Base-by-base conservation (phyloP, 805 yeast species). In the Yarrowia porcina region DNA sequence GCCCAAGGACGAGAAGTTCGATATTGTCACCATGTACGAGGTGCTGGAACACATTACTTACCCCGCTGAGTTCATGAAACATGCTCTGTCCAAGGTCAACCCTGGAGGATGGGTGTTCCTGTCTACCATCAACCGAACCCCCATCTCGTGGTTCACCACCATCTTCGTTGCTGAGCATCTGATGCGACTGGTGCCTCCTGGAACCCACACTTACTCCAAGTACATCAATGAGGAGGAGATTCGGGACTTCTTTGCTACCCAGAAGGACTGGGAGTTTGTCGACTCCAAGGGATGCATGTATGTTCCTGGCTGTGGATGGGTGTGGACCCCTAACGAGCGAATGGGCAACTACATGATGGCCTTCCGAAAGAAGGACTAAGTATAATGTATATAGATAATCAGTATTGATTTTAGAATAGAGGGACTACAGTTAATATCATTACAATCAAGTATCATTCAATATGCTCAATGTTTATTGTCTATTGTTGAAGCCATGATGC, bases 291-390 rank as follows among this genome's bases (percentile, higher is more conserved):
- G 99, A 0, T 87, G 96, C 69, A 76, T 89, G 63, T 94, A 88
- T 72, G 72, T 92, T 30, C 98, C 98, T 4, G 80, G 85, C 9
- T 79, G 76, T 44, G 99, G 97, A 0, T 94, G 98, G 99, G 79
- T 79, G 35, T 85, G 87, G 69, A 67, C 70, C 21, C 73, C 71
- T 56, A 79, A 86, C 1, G 76, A 80, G 59, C 76, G 71, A 41
- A 50, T 86, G 18, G 98, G 99, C 1, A 93, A 93, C 74, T 93
- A 90, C 73, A 83, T 91, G 72, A 83, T 92, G 88, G 97, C 97
- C 0, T 81, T 90, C n/a, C 54, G 70, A 36, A 83, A 77, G 73
- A 81, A 83, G 75, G 44, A 56, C 5, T 52, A 49, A n/a, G 18
- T 7, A 15, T 36, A 36, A 10, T 52, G 59, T 52, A 52, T 30